Evolutionary conservation across 176 grass and related monocot genomes (phyloP).

Genomic region (Phragmites australis): DNA sequence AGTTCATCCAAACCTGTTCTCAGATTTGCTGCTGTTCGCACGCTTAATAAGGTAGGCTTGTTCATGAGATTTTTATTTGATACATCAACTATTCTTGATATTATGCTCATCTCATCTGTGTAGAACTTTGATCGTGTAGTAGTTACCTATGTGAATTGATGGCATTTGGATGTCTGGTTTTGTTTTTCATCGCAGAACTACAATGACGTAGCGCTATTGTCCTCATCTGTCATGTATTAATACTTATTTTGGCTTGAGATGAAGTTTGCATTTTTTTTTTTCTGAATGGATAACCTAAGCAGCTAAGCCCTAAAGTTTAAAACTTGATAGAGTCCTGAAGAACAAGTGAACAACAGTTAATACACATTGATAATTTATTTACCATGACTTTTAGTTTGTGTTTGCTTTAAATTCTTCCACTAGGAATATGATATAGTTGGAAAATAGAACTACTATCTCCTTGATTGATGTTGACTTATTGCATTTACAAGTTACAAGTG

Average conservation of each 20-base stretch:
- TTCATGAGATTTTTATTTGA: background rate
- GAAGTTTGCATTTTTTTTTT: background rate
- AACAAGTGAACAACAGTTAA: background rate
- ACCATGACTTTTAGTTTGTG: background rate
- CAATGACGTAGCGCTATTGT: background rate
- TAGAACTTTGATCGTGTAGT: background rate
- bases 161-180: background rate
- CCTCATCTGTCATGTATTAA: background rate
- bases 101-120: background rate
- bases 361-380: background rate
- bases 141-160: background rate
- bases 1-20: conserved; percentile 99
- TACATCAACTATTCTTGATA: background rate
- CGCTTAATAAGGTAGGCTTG: conserved; percentile 80
- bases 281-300: background rate
- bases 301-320: background rate
- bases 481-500: background rate
- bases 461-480: conserved; percentile 5
- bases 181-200: background rate
- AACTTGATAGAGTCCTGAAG: background rate
- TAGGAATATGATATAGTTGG: conserved; percentile 5
- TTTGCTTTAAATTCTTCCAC: conserved; percentile 1
- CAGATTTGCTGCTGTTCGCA: conserved; percentile 92
- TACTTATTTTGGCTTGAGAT: background rate
- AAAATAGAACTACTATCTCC: background rate